These are phyloP conservation scores for Bassia scoparia DNA, from an alignment of 148 eudicot genomes.

Conservation along the genomic window DNA sequence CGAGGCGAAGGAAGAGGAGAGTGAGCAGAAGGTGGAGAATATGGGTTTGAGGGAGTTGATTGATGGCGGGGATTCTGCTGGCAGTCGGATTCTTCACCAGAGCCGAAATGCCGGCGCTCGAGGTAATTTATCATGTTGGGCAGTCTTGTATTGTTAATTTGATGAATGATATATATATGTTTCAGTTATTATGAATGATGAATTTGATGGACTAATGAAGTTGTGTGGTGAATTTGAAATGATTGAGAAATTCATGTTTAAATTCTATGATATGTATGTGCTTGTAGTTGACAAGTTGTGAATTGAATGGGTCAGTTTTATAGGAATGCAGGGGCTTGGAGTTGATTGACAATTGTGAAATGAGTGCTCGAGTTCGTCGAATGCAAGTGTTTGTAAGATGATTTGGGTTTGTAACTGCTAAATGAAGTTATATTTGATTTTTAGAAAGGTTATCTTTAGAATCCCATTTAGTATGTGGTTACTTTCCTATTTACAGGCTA, in stretches of 20 bases:
- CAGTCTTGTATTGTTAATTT: not conserved
- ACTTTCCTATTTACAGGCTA: no score
- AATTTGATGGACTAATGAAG: not conserved
- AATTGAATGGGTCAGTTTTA: no score
- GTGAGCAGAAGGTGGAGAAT: slow-evolving; percentile 10
- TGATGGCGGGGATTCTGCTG: not conserved
- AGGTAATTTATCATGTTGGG: not conserved
- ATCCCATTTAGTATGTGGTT: no score
- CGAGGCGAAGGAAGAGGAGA: not conserved
- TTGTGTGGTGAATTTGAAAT: not conserved
- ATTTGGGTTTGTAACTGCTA: no score
- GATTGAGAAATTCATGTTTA: no score
- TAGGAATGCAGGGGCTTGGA: no score
- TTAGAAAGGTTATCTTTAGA: no score
- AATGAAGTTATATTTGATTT: no score
- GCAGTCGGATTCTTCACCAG: slow-evolving; percentile 24
- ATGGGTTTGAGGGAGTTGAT: slow-evolving; percentile 26
- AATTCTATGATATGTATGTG: no score
- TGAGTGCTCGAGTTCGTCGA: not conserved
- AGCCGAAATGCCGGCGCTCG: slow-evolving; percentile 18
- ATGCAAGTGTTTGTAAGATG: not conserved
- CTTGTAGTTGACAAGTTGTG: no score
- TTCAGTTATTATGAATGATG: fast-evolving
- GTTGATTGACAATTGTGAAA: not conserved
- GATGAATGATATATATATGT: no score